Evolutionary conservation across 805 yeast species (phyloP).

Genomic region (Kodamaea jinghongensis): DNA sequence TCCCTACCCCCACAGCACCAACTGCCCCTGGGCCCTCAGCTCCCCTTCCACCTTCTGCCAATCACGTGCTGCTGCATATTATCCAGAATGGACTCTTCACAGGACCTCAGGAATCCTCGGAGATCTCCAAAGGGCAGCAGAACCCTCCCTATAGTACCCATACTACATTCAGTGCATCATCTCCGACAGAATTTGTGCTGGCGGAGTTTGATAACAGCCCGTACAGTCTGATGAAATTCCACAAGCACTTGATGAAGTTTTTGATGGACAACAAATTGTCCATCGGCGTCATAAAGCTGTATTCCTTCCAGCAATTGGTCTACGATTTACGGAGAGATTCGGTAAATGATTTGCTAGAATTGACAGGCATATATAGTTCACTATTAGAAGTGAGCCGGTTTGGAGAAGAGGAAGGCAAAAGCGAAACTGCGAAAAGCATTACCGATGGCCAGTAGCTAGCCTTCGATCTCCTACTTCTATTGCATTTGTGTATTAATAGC

Average conservation of each 20-base stretch:
- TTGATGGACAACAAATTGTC: constrained; percentile 52
- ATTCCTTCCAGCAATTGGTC: constrained; percentile 49
- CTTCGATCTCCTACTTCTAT: no score
- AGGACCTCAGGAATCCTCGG: neutral
- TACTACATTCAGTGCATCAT: neutral
- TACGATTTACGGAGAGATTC: constrained; percentile 50
- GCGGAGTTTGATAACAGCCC: constrained; percentile 40
- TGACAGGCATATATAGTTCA: constrained; percentile 43
- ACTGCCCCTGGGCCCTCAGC: no score
- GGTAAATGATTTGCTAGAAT: constrained; percentile 44
- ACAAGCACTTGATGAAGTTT: constrained; percentile 49
- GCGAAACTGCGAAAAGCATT: neutral
- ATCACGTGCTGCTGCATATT: neutral
- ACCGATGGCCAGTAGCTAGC: neutral
- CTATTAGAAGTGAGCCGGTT: constrained; percentile 33
- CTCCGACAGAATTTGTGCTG: constrained; percentile 15
- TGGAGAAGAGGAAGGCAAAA: constrained; percentile 3
- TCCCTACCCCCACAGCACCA: no score
- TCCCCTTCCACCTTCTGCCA: neutral
- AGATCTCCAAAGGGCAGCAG: constrained; percentile 6
- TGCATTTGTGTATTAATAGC: no score
- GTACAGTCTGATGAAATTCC: constrained; percentile 47
- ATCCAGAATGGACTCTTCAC: neutral
- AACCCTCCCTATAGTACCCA: constrained; percentile 2
- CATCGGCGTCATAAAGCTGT: constrained; percentile 46